Evolutionary conservation across 2,329 filamentous ascomycete genomes (phyloP).

Genomic region (Aphanoascus verrucosus): DNA sequence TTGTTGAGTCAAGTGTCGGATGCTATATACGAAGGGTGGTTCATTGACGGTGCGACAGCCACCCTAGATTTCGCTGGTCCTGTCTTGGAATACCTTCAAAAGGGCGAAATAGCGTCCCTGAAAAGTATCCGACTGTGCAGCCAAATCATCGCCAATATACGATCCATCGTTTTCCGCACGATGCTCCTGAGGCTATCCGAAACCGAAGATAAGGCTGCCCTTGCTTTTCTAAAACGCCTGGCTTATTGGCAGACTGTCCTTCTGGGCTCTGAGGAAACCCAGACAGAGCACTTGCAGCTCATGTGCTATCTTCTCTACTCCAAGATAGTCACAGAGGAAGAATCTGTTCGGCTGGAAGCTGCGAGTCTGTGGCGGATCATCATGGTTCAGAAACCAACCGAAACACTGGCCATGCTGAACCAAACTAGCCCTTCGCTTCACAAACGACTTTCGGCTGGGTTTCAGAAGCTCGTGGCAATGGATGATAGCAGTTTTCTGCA

Average conservation of each 20-base stretch:
- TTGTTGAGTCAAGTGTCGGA: slow-evolving; percentile 75
- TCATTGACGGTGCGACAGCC: slow-evolving; percentile 73
- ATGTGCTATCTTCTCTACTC: slow-evolving; percentile 90
- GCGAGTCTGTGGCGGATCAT: slow-evolving; percentile 85
- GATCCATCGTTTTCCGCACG: slow-evolving; percentile 65
- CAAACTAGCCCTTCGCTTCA: slow-evolving; percentile 62
- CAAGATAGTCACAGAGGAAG: slow-evolving; percentile 63
- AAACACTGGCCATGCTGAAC: slow-evolving; percentile 62
- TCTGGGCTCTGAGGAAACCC: slow-evolving; percentile 62
- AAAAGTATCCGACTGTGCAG: slow-evolving; percentile 89
- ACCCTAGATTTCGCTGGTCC: slow-evolving; percentile 79
- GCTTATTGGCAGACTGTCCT: slow-evolving; percentile 94
- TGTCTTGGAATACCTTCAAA: slow-evolving; percentile 77
- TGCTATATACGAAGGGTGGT: slow-evolving; percentile 92
- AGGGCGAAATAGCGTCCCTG: slow-evolving; percentile 64
- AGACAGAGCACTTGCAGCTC: slow-evolving; percentile 71
- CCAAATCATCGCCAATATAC: slow-evolving; percentile 66
- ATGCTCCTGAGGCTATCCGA: slow-evolving; percentile 75
- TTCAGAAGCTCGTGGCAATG: slow-evolving; percentile 72
- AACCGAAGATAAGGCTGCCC: slow-evolving; percentile 59
- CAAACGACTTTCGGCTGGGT: slow-evolving; percentile 59
- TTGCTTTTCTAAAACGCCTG: slow-evolving; percentile 69
- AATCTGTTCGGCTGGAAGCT: slow-evolving; percentile 60
- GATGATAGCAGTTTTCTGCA: slow-evolving; percentile 79
- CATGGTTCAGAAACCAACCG: slow-evolving; percentile 81